Conservation (phyloP, 1,139 yeast species). For the Eremothecium cymbalariae region DNA sequence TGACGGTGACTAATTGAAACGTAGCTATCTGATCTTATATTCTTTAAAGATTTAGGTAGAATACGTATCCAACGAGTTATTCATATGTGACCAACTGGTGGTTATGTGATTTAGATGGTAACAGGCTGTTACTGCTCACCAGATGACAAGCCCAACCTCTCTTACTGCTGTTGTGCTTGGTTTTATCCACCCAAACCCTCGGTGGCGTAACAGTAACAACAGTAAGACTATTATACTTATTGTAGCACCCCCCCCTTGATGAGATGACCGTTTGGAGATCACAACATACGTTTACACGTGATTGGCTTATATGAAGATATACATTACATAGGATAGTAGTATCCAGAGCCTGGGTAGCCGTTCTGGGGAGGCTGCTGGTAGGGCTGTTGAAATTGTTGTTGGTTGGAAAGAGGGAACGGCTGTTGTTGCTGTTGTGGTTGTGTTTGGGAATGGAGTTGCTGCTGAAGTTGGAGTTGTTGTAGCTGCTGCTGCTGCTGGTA, state of each 20-base stretch:
- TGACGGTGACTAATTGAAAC: no score
- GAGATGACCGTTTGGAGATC: constrained; percentile 3
- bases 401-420: constrained; percentile 1
- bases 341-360: constrained; percentile 6
- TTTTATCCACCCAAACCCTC: no score
- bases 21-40: no score
- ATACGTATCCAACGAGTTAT: no score
- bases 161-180: no score
- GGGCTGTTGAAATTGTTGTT: constrained; percentile 7
- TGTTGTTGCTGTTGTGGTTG: constrained; percentile 12
- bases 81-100: neutral
- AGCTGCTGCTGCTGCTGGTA: constrained; percentile 14
- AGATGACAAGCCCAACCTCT: constrained; percentile 1
- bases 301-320: neutral
- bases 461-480: constrained; percentile 16
- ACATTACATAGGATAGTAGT: constrained; percentile 10
- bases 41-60: no score
- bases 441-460: constrained; percentile 16
- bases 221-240: no score
- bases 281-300: constrained; percentile 6
- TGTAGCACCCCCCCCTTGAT: no score
- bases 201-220: no score
- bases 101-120: neutral
- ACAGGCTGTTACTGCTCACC: neutral
- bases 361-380: constrained; percentile 1